phyloP scores from a whole-genome alignment of 2,329 filamentous ascomycete species.

The Sporothrix brunneoviolacea region DNA sequence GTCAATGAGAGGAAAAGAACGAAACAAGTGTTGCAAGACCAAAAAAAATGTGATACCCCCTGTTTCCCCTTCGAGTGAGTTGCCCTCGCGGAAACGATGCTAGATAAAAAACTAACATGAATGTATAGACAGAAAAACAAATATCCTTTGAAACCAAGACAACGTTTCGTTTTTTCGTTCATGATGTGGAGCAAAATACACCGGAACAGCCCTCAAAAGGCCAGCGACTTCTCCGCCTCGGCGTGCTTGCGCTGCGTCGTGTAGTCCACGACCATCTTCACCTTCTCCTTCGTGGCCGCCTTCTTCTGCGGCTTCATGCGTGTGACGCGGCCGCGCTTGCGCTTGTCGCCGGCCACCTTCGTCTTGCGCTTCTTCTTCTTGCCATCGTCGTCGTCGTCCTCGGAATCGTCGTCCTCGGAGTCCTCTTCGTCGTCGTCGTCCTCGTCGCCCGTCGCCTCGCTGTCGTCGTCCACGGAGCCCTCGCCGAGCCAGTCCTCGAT shows the following conservation, averaged over 20 bases:
- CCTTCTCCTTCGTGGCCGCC: conserved; percentile 28
- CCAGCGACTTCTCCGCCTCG: conserved; percentile 5
- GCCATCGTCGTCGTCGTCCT: conserved; percentile 45
- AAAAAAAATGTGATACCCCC: too few species aligned
- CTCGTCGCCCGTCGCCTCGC: conserved; percentile 52
- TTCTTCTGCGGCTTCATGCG: conserved; percentile 58
- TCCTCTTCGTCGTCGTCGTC: conserved; percentile 54
- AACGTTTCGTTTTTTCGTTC: background rate
- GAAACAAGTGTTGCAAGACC: too few species aligned
- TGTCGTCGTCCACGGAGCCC: conserved; percentile 55
- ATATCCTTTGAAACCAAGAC: too few species aligned
- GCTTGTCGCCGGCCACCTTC: conserved; percentile 50
- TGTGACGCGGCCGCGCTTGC: conserved; percentile 39
- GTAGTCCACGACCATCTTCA: conserved; percentile 17
- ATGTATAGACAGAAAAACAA: too few species aligned
- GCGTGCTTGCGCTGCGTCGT: conserved; percentile 4
- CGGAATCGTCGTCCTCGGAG: conserved; percentile 46
- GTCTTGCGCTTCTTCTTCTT: conserved; percentile 48
- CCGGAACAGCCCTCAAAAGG: conserved; percentile 7
- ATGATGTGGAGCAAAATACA: too few species aligned
- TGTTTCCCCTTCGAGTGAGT: background rate
- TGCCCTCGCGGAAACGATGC: background rate
- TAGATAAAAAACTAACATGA: too few species aligned
- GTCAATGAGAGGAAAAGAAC: background rate
- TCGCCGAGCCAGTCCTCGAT: conserved; percentile 91